phyloP scores from a whole-genome alignment of 768 basidiomycete species.

The Amanita subjunquillea region DNA sequence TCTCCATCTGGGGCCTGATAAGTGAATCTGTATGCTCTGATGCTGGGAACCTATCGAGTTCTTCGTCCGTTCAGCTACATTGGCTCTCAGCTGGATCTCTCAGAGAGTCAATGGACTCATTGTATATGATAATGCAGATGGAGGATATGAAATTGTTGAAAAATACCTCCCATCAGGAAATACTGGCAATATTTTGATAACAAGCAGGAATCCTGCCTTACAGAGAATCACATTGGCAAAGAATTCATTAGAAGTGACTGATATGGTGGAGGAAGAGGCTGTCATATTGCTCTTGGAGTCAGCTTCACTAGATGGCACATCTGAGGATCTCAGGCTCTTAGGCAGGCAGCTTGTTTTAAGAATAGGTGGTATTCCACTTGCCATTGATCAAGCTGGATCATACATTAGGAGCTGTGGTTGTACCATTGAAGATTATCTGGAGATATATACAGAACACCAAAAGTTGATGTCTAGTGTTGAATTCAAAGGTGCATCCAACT shows the following conservation, averaged over 20 bases:
- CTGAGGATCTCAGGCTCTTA: background rate
- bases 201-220: constrained; percentile 9
- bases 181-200: constrained; percentile 9
- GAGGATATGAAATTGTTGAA: too few species aligned
- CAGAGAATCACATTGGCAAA: background rate
- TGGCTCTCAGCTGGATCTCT: constrained; percentile 9
- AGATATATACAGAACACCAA: background rate
- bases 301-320: background rate
- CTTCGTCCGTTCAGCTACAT: background rate
- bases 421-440: background rate
- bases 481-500: background rate
- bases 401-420: background rate
- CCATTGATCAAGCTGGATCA: constrained; percentile 10
- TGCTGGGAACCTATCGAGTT: too few species aligned
- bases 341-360: background rate
- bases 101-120: constrained; percentile 8
- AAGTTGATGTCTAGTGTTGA: background rate
- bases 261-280: constrained; percentile 11
- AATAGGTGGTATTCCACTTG: background rate
- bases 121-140: background rate
- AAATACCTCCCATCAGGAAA: too few species aligned
- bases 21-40: too few species aligned
- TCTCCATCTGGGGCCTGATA: too few species aligned
- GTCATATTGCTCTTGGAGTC: background rate
- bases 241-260: constrained; percentile 3